Percentiles rank a stretch among this genome's conserved stretches.
These are phyloP conservation scores for Colletotrichum sp. DNA, from an alignment of 2,329 filamentous ascomycete species.

Conservation along the genomic window DNA sequence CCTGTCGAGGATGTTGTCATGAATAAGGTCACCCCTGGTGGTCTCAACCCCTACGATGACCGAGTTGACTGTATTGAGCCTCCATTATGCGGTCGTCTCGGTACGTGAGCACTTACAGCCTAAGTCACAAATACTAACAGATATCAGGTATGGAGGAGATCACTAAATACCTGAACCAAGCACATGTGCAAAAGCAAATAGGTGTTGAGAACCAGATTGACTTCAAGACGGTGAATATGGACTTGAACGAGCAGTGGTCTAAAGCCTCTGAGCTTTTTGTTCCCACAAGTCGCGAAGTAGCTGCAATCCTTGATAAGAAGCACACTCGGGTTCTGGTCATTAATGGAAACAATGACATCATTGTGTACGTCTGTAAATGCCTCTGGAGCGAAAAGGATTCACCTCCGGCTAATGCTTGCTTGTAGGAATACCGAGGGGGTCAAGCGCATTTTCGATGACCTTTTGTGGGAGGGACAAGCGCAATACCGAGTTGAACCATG, in stretches of 20 bases:
- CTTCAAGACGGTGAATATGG: background rate
- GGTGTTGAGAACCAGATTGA: background rate
- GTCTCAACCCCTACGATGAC: constrained; percentile 4
- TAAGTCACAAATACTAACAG: background rate
- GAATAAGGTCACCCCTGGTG: background rate
- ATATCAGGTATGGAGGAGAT: background rate
- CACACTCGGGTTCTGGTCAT: background rate
- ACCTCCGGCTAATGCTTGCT: background rate
- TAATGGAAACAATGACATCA: constrained; percentile 13
- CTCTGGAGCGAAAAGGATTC: background rate
- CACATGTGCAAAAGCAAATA: background rate
- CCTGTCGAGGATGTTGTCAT: background rate
- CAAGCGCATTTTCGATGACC: background rate
- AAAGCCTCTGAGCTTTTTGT: background rate
- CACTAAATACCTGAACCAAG: background rate
- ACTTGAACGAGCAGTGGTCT: background rate
- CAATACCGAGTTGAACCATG: background rate
- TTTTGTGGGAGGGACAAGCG: background rate
- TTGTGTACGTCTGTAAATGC: background rate
- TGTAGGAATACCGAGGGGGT: background rate
- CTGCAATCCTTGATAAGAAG: background rate
- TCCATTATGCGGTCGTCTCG: background rate
- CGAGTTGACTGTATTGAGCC: background rate
- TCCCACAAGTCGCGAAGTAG: background rate
- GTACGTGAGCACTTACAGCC: background rate